Base-by-base conservation (phyloP, 202 grass and related monocot genomes). In the Schoenoplectus tabernaemontani region DNA sequence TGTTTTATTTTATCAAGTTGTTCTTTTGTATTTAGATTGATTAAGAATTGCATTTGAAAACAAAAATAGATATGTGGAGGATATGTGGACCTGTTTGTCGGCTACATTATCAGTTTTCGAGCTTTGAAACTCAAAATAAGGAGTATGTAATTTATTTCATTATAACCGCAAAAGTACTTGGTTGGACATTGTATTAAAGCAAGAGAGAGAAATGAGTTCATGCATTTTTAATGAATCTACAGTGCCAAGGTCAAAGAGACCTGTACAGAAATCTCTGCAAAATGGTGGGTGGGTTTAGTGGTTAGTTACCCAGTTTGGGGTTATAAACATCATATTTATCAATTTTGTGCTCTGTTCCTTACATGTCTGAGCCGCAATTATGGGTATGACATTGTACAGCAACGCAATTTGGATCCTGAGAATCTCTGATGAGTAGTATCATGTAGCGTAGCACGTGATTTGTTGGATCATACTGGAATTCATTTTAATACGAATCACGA, bases 331-430 rank as follows among this genome's bases (percentile, higher is more conserved):
- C n/a, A n/a, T n/a, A n/a, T 72, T 73, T 73, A 53, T 53, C 12
- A 75, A 54, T n/a, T 53, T 54, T 75, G 70, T 75, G 69, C 15
- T 11, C 24, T 74, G 69, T 53, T 74, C 13, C 24, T 74, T 30
- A n/a, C 26, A 53, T 74, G 6, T 51, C 24, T 53, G 24, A 75
- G 48, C 47, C 70, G 28, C 70, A 54, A 75, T 54, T 53, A 75
- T 75, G 44, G 70, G 26, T 53, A 54, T 74, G 41, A 1, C 38
- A 39, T 41, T 70, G 39, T 46, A 46, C 20, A 43, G 39, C 44
- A 69, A 69, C 46, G 65, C 65, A 69, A 24, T 39, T 46, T 69
- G n/a, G n/a, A n/a, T n/a, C n/a, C n/a, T n/a, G n/a, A n/a, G n/a
- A n/a, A n/a, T n/a, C n/a, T n/a, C n/a, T n/a, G n/a, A n/a, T n/a